Evolutionary conservation across 1,284 basidiomycete species (phyloP).

Genomic region (Papiliotrema nemorosa): DNA sequence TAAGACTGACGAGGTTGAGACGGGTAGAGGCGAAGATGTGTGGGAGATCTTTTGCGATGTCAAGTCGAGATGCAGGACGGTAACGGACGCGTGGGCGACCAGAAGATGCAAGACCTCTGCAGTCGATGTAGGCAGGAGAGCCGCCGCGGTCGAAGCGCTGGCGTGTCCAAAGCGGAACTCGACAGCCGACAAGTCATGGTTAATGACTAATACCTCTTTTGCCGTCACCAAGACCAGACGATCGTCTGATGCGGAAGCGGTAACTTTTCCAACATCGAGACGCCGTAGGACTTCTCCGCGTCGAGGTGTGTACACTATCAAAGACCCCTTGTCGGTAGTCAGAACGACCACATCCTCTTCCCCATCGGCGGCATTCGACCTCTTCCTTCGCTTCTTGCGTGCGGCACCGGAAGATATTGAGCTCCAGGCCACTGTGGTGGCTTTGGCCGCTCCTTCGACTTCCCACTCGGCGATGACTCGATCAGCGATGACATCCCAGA

Average conservation of each 20-base stretch:
- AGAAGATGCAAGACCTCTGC: slow-evolving; percentile 33
- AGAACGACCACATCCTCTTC: slow-evolving; percentile 40
- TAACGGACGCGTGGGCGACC: slow-evolving; percentile 30
- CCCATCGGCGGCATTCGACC: slow-evolving; percentile 20
- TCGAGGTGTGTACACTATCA: slow-evolving; percentile 30
- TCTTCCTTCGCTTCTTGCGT: slow-evolving; percentile 34
- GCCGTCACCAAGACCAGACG: slow-evolving; percentile 30
- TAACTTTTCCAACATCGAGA: slow-evolving; percentile 24
- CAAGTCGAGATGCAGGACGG: slow-evolving; percentile 31
- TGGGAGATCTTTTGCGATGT: slow-evolving; percentile 26
- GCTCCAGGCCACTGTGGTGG: slow-evolving; percentile 36
- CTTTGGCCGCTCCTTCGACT: slow-evolving; percentile 42
- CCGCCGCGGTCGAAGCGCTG: slow-evolving; percentile 28
- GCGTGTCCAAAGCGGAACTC: slow-evolving; percentile 28
- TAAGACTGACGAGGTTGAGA: slow-evolving; percentile 42
- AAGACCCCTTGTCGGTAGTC: slow-evolving; percentile 29
- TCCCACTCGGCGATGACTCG: slow-evolving; percentile 47
- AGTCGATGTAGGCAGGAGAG: slow-evolving; percentile 35
- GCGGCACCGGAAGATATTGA: slow-evolving; percentile 14
- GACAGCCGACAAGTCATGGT: slow-evolving; percentile 26
- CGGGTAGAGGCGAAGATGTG: slow-evolving; percentile 40
- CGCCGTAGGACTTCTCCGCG: slow-evolving; percentile 32
- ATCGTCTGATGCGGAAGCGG: slow-evolving; percentile 36
- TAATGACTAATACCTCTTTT: slow-evolving; percentile 31
- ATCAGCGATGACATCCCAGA: slow-evolving; percentile 45